These are phyloP conservation scores for Xanthoconium purpureum DNA, from an alignment of 768 basidiomycete species.

Conservation along the genomic window DNA sequence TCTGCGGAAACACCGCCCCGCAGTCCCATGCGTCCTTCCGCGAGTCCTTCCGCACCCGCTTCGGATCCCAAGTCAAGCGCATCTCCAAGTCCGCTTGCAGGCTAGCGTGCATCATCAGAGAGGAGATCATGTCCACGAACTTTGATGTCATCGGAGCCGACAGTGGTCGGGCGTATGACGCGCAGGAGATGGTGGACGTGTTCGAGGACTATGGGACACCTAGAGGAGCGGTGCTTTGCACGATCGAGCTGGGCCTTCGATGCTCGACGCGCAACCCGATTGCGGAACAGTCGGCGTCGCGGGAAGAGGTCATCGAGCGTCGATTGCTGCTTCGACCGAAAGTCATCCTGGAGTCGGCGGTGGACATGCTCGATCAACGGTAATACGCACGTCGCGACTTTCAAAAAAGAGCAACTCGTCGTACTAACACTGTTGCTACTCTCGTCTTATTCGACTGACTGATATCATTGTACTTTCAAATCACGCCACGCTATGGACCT, in stretches of 20 bases:
- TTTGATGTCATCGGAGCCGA: slow-evolving; percentile 69
- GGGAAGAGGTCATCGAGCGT: slow-evolving; percentile 49
- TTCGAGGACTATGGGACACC: slow-evolving; percentile 59
- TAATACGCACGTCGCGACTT: background rate
- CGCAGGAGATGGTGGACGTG: slow-evolving; percentile 54
- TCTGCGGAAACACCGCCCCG: slow-evolving; percentile 56
- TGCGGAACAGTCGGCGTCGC: slow-evolving; percentile 24
- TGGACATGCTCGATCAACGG: slow-evolving; percentile 44
- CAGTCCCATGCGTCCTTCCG: slow-evolving; percentile 37
- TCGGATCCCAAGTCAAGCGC: slow-evolving; percentile 59
- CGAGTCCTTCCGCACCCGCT: slow-evolving; percentile 45
- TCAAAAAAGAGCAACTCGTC: background rate
- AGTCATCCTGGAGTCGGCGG: slow-evolving; percentile 71
- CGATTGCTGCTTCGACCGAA: slow-evolving; percentile 68
- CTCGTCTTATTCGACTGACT: background rate
- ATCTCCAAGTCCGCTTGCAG: slow-evolving; percentile 63
- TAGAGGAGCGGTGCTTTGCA: slow-evolving; percentile 55
- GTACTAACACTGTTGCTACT: background rate
- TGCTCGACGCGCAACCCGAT: slow-evolving; percentile 52
- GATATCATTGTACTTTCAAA: slow-evolving; percentile 17
- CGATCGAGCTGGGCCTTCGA: slow-evolving; percentile 68
- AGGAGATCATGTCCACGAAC: slow-evolving; percentile 75
- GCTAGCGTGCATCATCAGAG: slow-evolving; percentile 60
- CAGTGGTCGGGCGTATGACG: slow-evolving; percentile 48
- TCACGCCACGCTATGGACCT: slow-evolving; percentile 11